A percentile compares a stretch with the other conserved stretches of the same genome.
phyloP scores from a whole-genome alignment of 805 yeast species.

The Candida quercuum region DNA sequence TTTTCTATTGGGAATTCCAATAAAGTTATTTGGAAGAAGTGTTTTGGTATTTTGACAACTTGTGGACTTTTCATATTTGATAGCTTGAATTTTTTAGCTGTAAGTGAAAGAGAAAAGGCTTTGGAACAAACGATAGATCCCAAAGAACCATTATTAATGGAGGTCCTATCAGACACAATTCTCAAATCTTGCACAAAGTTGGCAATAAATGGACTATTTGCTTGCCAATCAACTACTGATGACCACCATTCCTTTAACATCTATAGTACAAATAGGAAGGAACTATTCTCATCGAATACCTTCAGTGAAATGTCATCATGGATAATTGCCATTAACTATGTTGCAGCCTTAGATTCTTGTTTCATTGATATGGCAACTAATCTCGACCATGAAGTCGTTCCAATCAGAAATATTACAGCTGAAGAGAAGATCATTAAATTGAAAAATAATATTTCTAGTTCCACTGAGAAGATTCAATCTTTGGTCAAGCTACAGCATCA shows the following conservation, averaged over 20 bases:
- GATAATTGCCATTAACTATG: constrained; percentile 50
- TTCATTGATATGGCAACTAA: constrained; percentile 15
- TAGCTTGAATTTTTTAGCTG: constrained; percentile 27
- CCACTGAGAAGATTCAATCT: constrained; percentile 32
- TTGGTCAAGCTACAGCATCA: constrained; percentile 32
- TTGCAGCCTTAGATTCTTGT: constrained; percentile 42
- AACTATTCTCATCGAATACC: constrained; percentile 35
- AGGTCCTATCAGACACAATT: constrained; percentile 19
- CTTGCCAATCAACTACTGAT: constrained; percentile 22
- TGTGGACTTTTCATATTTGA: constrained; percentile 45
- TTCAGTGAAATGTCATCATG: constrained; percentile 50
- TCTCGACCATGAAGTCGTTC: constrained; percentile 19
- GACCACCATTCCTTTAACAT: constrained; percentile 28
- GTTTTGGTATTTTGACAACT: constrained; percentile 43
- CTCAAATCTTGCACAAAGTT: constrained; percentile 26
- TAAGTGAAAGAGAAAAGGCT: constrained; percentile 23
- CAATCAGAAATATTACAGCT: constrained; percentile 21
- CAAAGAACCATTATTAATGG: constrained; percentile 27
- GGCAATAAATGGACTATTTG: constrained; percentile 36
- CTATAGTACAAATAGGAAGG: constrained; percentile 35
- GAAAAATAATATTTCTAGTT: constrained; percentile 27
- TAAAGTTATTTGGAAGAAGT: constrained; percentile 35
- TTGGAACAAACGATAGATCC: constrained; percentile 17
- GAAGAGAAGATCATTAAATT: constrained; percentile 32
- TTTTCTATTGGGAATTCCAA: constrained; percentile 25